Percentiles rank a stretch among this genome's conserved stretches.
Conservation (phyloP, 1,139 yeast genomes). For the Debaryomyces singareniensis region DNA sequence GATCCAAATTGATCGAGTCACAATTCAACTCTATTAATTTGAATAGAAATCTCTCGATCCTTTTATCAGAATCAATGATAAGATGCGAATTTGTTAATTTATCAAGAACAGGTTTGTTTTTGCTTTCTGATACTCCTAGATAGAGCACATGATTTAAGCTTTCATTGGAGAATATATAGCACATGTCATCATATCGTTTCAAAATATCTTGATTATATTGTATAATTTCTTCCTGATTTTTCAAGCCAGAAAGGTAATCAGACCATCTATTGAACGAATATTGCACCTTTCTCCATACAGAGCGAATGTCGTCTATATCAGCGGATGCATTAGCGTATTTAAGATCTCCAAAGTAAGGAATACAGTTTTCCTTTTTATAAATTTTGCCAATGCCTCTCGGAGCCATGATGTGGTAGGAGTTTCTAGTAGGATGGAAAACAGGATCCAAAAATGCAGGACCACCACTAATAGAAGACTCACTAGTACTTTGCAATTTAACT, state of each 20-base stretch:
- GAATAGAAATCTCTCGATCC: slow-evolving; percentile 19
- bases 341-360: slow-evolving; percentile 90
- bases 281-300: slow-evolving; percentile 60
- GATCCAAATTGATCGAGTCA: slow-evolving; percentile 32
- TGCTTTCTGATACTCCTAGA: slow-evolving; percentile 28
- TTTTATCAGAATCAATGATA: slow-evolving; percentile 6
- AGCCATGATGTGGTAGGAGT: slow-evolving; percentile 70
- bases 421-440: slow-evolving; percentile 19
- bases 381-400: slow-evolving; percentile 82
- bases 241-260: slow-evolving; percentile 46
- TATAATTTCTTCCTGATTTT: slow-evolving; percentile 32
- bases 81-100: slow-evolving; percentile 2
- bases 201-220: slow-evolving; percentile 39
- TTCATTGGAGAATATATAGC: slow-evolving; percentile 42
- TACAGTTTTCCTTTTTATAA: slow-evolving; percentile 71
- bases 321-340: slow-evolving; percentile 32
- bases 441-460: slow-evolving; percentile 4
- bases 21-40: slow-evolving; percentile 35
- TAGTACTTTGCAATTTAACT: neutral
- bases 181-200: slow-evolving; percentile 39
- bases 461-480: slow-evolving; percentile 3
- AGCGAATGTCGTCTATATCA: slow-evolving; percentile 54
- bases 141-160: slow-evolving; percentile 40
- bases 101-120: slow-evolving; percentile 13
- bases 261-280: slow-evolving; percentile 82